Evolutionary conservation across 805 yeast species (phyloP).

Genomic region (Kuraishia piskuri): DNA sequence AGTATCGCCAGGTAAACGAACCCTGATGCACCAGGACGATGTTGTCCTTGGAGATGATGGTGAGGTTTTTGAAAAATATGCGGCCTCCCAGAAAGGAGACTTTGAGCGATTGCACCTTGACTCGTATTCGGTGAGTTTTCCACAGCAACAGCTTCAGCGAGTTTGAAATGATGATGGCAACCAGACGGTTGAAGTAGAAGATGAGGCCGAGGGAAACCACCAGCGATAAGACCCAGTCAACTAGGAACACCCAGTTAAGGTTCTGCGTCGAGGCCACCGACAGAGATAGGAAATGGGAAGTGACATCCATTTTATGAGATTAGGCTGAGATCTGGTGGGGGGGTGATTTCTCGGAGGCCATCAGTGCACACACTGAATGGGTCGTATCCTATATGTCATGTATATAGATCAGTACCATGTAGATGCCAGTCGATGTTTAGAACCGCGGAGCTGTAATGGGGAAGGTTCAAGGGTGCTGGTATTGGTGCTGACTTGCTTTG

Average conservation of each 20-base stretch:
- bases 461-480: background rate
- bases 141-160: slow-evolving; percentile 49
- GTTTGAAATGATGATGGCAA: slow-evolving; percentile 52
- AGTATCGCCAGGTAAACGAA: slow-evolving; percentile 83
- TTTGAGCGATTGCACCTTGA: slow-evolving; percentile 67
- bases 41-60: slow-evolving; percentile 65
- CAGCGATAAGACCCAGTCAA: slow-evolving; percentile 71
- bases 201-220: slow-evolving; percentile 53
- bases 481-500: too few relatives aligned
- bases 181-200: slow-evolving; percentile 67
- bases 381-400: background rate
- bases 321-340: background rate
- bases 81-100: slow-evolving; percentile 80
- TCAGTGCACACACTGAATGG: background rate
- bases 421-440: too few relatives aligned
- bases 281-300: background rate
- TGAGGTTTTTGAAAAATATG: slow-evolving; percentile 65
- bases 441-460: background rate
- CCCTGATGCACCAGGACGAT: slow-evolving; percentile 66
- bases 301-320: background rate
- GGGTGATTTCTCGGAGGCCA: background rate
- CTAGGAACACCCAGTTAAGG: slow-evolving; percentile 64
- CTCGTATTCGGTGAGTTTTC: slow-evolving; percentile 46
- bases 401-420: background rate
- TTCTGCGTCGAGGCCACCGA: slow-evolving; percentile 8